Evolutionary conservation across 495 filamentous ascomycete species (phyloP), one percentile per base, ranked within the genome.

Genomic region (Bacidia gigantensis): DNA sequence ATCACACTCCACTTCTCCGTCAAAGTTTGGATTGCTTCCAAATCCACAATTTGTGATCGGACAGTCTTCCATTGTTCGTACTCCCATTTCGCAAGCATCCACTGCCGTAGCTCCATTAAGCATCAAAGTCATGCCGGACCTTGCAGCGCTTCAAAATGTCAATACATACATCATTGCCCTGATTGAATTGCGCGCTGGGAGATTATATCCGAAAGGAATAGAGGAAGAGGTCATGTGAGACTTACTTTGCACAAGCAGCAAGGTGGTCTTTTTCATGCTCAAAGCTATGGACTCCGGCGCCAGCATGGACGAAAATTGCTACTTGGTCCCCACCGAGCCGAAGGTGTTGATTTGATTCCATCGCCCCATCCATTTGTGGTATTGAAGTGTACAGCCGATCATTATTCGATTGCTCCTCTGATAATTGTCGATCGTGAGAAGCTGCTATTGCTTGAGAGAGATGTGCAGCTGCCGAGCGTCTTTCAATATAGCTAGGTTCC

Each of bases 41-140:
- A 83, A 96, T 14, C 93, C 92, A 14, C 89, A 83, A 65, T 98
- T 98, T 21, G 93, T 97, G 60, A 98, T 95, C 57, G 95, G 87
- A 43, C 82, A 79, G 61, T 98, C 86, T 64, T 98, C 92, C 35
- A 98, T 75, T 17, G 83, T 72, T 59, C 80, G 84, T 53, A 98
- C 77, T 24, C 93, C 89, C 47, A 84, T 80, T 65, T 97, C 92
- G 25, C 94, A 88, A n/a, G 92, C 92, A 54, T 96, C 87, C 21
- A 92, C 69, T 2, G 89, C 87, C 45, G 79, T 76, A 17, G 81
- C 86, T 3, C 92, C 93, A 61, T 75, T 77, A 44, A 72, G 80
- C 39, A 98, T 71, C 53, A 93, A 71, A 41, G 69, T 70, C 82
- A 97, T 96, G 21, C 79, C 89, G 42, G 81, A 71, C 56, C 74